These are phyloP conservation scores for Leptomonas pyrrhocoris DNA, from an alignment of 208 protist species.

Conservation along the genomic window DNA sequence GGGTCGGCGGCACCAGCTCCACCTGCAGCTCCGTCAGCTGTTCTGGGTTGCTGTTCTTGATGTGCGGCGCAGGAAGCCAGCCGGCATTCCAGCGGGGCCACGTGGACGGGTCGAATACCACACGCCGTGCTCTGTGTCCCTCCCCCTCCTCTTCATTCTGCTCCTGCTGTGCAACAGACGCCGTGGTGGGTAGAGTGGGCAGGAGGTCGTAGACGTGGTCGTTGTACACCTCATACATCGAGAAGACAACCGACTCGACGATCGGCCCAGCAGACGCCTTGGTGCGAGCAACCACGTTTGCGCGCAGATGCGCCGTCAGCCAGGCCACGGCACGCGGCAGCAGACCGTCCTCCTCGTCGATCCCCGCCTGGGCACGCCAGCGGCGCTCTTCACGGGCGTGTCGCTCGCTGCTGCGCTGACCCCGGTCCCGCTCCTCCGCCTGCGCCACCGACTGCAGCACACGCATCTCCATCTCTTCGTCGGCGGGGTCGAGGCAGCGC, in stretches of 20 bases:
- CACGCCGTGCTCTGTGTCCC: neutral
- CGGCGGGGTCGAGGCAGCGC: conserved; percentile 23
- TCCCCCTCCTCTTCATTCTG: neutral
- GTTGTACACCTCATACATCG: conserved; percentile 55
- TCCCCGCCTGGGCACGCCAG: conserved; percentile 16
- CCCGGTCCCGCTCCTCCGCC: conserved; percentile 9
- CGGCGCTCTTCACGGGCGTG: conserved; percentile 18
- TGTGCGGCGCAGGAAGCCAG: conserved; percentile 25
- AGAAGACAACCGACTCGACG: conserved; percentile 37
- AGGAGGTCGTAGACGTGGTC: conserved; percentile 49
- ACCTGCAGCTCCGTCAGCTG: conserved; percentile 33
- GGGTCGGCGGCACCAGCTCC: conserved; percentile 23
- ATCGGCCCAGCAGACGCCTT: conserved; percentile 6
- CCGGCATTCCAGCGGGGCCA: conserved; percentile 33
- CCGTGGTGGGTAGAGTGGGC: conserved; percentile 4
- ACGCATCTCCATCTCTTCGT: conserved; percentile 12
- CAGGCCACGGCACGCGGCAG: conserved; percentile 49
- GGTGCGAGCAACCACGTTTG: neutral
- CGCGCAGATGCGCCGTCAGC: conserved; percentile 37
- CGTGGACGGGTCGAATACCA: conserved; percentile 6
- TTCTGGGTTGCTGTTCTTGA: conserved; percentile 34
- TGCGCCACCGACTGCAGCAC: conserved; percentile 13
- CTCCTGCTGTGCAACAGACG: neutral
- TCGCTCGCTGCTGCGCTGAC: conserved; percentile 20
- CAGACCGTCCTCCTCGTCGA: conserved; percentile 33